phyloP scores from a whole-genome alignment of 768 basidiomycete genomes.

The Trichaptum fuscoviolaceum region DNA sequence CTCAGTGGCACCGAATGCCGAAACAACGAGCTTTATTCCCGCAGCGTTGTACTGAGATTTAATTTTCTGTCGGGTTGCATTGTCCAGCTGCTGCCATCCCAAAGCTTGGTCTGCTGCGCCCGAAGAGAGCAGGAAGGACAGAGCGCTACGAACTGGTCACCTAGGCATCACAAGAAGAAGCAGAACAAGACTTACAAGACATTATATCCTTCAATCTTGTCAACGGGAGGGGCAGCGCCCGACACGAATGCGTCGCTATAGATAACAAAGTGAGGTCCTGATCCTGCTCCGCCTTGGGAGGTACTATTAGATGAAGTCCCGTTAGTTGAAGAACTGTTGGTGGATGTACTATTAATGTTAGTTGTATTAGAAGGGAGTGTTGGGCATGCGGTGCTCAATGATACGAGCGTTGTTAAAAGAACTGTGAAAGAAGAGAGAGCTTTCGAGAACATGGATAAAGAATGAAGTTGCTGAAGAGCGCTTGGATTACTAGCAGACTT shows the following conservation, averaged over 20 bases:
- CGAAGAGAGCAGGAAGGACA: conserved; percentile 10
- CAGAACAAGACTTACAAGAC: background rate
- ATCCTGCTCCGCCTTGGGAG: background rate
- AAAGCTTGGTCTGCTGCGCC: conserved; percentile 14
- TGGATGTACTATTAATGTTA: background rate
- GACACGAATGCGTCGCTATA: background rate
- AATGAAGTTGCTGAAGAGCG: conserved; percentile 3
- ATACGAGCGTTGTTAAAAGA: background rate
- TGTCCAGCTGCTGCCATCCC: conserved; percentile 10
- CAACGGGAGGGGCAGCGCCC: background rate
- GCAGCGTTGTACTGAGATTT: conserved; percentile 19
- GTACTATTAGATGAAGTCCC: background rate
- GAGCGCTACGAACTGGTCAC: conserved; percentile 4
- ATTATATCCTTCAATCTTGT: background rate
- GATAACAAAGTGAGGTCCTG: conserved; percentile 1
- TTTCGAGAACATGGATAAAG: conserved; percentile 2
- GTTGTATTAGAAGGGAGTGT: background rate
- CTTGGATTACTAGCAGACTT: background rate
- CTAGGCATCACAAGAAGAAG: background rate
- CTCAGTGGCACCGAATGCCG: conserved; percentile 17
- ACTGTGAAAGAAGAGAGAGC: background rate
- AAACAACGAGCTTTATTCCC: conserved; percentile 18
- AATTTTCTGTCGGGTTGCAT: conserved; percentile 13
- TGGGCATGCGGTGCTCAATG: background rate
- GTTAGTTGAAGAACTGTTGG: background rate